phyloP scores from a whole-genome alignment of 2,329 filamentous ascomycete species.

The Macrophomina pseudophaseolina region DNA sequence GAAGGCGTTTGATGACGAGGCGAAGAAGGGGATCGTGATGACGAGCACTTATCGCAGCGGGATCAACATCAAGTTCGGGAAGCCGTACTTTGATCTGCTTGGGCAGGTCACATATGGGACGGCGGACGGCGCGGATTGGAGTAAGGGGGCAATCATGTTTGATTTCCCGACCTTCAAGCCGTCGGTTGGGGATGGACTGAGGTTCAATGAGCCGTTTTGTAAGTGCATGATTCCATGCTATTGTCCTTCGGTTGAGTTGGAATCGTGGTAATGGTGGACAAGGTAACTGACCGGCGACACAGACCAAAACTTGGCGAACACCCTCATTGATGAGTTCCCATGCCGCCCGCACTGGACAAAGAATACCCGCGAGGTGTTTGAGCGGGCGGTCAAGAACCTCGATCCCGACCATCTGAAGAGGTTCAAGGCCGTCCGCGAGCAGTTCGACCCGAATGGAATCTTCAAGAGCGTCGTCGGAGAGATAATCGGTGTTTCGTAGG shows the following conservation, averaged over 20 bases:
- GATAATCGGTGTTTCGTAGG: slow-evolving; percentile 49
- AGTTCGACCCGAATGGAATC: slow-evolving; percentile 55
- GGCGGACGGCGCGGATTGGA: slow-evolving; percentile 56
- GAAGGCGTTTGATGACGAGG: slow-evolving; percentile 55
- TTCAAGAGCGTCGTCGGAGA: slow-evolving; percentile 57
- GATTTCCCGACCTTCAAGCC: slow-evolving; percentile 59
- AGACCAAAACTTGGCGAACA: slow-evolving; percentile 52
- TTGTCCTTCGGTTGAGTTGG: not conserved
- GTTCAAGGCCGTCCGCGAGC: slow-evolving; percentile 56
- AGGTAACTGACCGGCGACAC: not conserved
- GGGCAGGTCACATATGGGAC: slow-evolving; percentile 58
- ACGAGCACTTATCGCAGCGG: slow-evolving; percentile 58
- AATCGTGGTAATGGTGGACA: no score
- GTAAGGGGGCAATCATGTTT: slow-evolving; percentile 59
- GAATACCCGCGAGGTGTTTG: slow-evolving; percentile 57
- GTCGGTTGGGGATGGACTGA: slow-evolving; percentile 50
- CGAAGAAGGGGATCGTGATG: slow-evolving; percentile 52
- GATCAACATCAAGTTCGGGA: slow-evolving; percentile 61
- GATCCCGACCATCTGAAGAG: slow-evolving; percentile 53
- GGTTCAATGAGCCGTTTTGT: slow-evolving; percentile 60
- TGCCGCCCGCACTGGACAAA: slow-evolving; percentile 61
- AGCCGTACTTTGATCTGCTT: slow-evolving; percentile 55
- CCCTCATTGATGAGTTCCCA: slow-evolving; percentile 56
- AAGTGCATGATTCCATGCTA: not conserved
- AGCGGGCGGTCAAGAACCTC: slow-evolving; percentile 53